Percentiles rank a stretch among this genome's conserved stretches.
phyloP scores from a whole-genome alignment of 768 basidiomycete genomes.

The Lentinula guzmanii region DNA sequence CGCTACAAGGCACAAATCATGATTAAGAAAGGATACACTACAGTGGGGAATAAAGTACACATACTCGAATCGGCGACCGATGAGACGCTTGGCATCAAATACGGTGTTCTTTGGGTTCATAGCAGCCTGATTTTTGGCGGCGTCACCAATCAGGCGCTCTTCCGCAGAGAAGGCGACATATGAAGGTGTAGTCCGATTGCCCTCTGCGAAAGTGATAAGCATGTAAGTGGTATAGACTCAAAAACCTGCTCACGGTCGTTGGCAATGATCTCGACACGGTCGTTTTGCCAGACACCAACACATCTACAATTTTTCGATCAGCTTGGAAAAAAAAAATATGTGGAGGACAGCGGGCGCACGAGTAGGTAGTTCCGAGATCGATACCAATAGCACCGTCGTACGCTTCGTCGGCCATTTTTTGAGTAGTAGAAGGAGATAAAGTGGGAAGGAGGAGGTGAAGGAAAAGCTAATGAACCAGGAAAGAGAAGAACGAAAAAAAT shows the following conservation, averaged over 20 bases:
- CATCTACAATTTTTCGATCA: constrained; percentile 47
- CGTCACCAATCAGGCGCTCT: constrained; percentile 98
- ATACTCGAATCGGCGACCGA: constrained; percentile 94
- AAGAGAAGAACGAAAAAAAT: constrained; percentile 29
- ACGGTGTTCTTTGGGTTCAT: constrained; percentile 99
- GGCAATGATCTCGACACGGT: constrained; percentile 99
- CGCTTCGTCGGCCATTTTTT: constrained; percentile 74
- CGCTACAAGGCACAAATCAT: constrained; percentile 35
- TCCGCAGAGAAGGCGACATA: constrained; percentile 97
- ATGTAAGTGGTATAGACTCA: background rate
- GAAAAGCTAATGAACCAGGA: constrained; percentile 9
- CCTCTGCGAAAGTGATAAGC: constrained; percentile 49
- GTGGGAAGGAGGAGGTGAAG: constrained; percentile 25
- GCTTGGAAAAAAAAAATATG: constrained; percentile 15
- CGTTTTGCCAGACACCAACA: constrained; percentile 99
- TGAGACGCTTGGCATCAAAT: constrained; percentile 98
- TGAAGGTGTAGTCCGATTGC: constrained; percentile 97
- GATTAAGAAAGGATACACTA: background rate
- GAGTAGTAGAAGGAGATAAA: constrained; percentile 22
- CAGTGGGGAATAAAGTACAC: constrained; percentile 18
- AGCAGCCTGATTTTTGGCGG: constrained; percentile 97
- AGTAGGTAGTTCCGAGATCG: constrained; percentile 97
- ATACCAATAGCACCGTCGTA: constrained; percentile 98
- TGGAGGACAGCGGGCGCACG: constrained; percentile 41
- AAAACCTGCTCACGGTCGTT: constrained; percentile 71